A percentile compares a stretch with the other conserved stretches of the same genome.
Evolutionary conservation across 1,284 basidiomycete genomes (phyloP).

Genomic region (Pholiota adiposa): DNA sequence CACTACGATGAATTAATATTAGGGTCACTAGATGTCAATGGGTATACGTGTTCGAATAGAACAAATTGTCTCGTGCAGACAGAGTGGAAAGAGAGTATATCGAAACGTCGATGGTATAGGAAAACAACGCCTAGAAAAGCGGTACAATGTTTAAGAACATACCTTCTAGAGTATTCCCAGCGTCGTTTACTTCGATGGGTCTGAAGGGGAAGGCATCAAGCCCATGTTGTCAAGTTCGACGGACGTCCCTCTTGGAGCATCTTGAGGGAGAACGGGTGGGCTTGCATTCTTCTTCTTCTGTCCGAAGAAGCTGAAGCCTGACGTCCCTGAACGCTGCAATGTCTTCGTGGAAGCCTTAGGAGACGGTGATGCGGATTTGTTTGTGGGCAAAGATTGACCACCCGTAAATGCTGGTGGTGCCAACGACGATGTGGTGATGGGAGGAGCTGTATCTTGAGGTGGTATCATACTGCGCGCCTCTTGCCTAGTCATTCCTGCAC

Average conservation of each 20-base stretch:
- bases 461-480: constrained; percentile 10
- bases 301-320: constrained; percentile 16
- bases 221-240: constrained; percentile 35
- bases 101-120: too few species aligned
- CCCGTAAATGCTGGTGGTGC: background rate
- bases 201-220: background rate
- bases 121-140: too few species aligned
- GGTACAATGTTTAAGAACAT: too few species aligned
- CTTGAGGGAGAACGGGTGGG: constrained; percentile 15
- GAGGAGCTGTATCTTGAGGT: background rate
- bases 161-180: too few species aligned
- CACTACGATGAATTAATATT: too few species aligned
- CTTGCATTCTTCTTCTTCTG: constrained; percentile 18
- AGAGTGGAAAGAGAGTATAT: too few species aligned
- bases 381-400: background rate
- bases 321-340: constrained; percentile 15
- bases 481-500: constrained; percentile 18
- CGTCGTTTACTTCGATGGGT: background rate
- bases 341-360: constrained; percentile 9
- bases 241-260: constrained; percentile 31
- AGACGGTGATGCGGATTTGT: constrained; percentile 5
- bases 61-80: too few species aligned
- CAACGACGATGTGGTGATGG: background rate
- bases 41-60: too few species aligned
- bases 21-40: too few species aligned